Evolutionary conservation across 345 rosid species (phyloP).

Genomic region (Dimocarpus longan): DNA sequence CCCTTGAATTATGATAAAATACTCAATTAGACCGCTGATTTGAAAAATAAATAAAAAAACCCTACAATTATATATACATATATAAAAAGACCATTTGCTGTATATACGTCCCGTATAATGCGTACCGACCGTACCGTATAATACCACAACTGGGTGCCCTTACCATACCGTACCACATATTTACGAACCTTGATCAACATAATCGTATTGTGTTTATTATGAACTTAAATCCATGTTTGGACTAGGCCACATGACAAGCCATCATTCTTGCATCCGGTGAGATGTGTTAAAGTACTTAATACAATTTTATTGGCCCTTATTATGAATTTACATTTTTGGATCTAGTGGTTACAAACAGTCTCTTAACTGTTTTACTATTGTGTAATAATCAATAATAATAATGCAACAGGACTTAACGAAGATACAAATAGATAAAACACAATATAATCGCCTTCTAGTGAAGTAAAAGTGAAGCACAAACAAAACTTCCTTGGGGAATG

Average conservation of each 20-base stretch:
- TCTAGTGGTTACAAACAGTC: background rate
- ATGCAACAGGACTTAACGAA: background rate
- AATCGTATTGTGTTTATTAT: background rate
- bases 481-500: background rate
- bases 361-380: background rate
- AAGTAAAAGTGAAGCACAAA: background rate
- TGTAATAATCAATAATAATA: background rate
- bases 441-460: background rate
- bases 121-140: too few species aligned
- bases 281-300: background rate
- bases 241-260: background rate
- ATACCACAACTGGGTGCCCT: too few species aligned
- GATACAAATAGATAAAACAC: background rate
- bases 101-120: too few species aligned
- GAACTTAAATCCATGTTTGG: background rate
- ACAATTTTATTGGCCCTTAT: background rate
- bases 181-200: too few species aligned
- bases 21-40: too few species aligned
- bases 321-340: background rate
- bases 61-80: too few species aligned
- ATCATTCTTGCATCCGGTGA: background rate
- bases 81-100: too few species aligned
- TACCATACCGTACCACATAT: too few species aligned
- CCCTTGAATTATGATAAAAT: too few species aligned
- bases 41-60: too few species aligned